Conservation (phyloP, 192 early-diverging fungal genomes). For the Funneliformis mosseae region DNA sequence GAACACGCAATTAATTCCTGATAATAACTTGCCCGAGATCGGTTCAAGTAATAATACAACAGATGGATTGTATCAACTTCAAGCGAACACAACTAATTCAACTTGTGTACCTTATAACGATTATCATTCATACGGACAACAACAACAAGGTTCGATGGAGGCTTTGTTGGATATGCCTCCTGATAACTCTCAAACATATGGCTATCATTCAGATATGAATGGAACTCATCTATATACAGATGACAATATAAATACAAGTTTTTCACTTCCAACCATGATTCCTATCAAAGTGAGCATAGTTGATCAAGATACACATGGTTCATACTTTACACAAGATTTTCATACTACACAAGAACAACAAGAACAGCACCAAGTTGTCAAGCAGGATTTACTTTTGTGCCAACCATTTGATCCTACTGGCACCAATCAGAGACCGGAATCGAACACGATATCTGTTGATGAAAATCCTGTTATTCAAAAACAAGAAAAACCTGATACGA, state of each 20-base stretch:
- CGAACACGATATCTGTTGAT: neutral
- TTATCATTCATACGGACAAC: neutral
- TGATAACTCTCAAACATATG: neutral
- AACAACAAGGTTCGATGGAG: neutral
- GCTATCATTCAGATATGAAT: neutral
- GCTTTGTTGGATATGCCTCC: neutral
- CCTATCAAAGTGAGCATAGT: neutral
- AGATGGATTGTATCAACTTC: neutral
- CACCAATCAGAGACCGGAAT: neutral
- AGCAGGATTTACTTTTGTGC: constrained; percentile 4
- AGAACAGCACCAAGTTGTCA: neutral
- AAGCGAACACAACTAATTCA: neutral
- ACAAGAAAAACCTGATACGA: neutral
- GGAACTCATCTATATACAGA: neutral
- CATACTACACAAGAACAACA: neutral
- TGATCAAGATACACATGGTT: neutral
- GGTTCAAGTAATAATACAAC: neutral
- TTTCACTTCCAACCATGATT: neutral
- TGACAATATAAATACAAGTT: neutral
- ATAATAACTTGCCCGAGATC: neutral
- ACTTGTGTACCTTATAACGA: neutral
- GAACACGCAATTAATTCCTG: neutral
- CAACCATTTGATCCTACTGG: neutral
- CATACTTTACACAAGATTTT: neutral
- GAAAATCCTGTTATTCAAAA: neutral